Conservation (phyloP, 306 rosid species). For the Clitoria ternatea region DNA sequence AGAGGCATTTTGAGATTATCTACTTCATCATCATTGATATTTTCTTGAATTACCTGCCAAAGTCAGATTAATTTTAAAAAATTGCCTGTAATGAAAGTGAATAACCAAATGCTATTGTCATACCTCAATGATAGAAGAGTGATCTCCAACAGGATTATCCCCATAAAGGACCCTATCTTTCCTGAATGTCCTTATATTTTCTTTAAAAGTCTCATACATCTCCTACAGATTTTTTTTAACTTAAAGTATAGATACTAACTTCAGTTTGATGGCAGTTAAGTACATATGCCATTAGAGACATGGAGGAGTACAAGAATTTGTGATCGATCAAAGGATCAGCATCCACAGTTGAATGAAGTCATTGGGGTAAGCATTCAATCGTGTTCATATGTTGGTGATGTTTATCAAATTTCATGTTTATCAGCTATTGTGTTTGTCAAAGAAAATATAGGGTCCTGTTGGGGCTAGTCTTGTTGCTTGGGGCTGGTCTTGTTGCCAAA, state of each 20-base stretch:
- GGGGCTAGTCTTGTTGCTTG: too few species aligned
- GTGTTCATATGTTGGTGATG: too few species aligned
- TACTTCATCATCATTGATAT: conserved; percentile 4
- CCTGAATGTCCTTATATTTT: conserved; percentile 25
- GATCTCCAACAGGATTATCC: conserved; percentile 27
- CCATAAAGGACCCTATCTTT: background rate
- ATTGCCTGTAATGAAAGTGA: background rate
- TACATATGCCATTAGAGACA: conserved; percentile 89
- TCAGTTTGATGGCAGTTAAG: conserved; percentile 51
- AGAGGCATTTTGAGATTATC: conserved; percentile 39
- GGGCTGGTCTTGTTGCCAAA: conserved; percentile 80
- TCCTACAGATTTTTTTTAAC: conserved; percentile 34
- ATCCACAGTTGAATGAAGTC: conserved; percentile 93
- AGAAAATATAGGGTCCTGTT: too few species aligned
- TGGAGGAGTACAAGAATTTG: conserved; percentile 95
- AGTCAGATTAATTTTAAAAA: background rate
- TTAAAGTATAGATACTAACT: conserved; percentile 17
- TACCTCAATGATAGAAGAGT: conserved; percentile 53
- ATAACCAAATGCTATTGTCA: background rate
- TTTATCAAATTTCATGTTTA: too few species aligned
- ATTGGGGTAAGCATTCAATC: conserved; percentile 61
- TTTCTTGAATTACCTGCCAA: conserved; percentile 38
- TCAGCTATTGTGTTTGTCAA: too few species aligned
- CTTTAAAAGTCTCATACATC: conserved; percentile 39
- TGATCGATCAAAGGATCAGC: conserved; percentile 91